These are phyloP conservation scores for Plantago lanceolata DNA, from an alignment of 305 asterid species.

Conservation along the genomic window DNA sequence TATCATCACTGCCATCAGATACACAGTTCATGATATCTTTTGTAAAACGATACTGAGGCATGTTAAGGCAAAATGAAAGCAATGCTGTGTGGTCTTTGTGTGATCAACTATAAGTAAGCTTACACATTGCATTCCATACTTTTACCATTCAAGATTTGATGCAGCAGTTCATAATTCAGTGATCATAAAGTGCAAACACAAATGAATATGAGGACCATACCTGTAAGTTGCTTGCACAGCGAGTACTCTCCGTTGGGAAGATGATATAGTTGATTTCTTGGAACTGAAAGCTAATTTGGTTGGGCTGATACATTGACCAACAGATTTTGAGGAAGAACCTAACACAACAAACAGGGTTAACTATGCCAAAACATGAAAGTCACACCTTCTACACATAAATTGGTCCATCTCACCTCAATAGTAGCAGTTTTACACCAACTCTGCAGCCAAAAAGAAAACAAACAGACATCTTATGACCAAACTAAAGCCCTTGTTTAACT, in stretches of 20 bases:
- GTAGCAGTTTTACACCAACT: constrained; percentile 43
- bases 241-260: constrained; percentile 41
- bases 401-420: constrained; percentile 51
- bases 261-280: constrained; percentile 40
- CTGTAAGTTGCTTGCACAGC: constrained; percentile 58
- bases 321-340: constrained; percentile 54
- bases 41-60: no score
- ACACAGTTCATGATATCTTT: constrained; percentile 8
- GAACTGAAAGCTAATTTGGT: constrained; percentile 44
- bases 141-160: not conserved
- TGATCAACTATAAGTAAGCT: no score
- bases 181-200: not conserved
- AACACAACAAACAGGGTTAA: constrained; percentile 14
- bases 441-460: constrained; percentile 19
- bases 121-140: not conserved
- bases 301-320: constrained; percentile 39
- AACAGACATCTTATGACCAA: not conserved
- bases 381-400: constrained; percentile 43
- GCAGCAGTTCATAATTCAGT: no score
- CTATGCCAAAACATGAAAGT: no score
- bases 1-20: constrained; percentile 51
- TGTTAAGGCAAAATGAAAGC: no score
- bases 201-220: constrained; percentile 33
- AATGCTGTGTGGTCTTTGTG: no score
- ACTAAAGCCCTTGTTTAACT: not conserved